These are phyloP conservation scores for Waltergamsia citrina DNA, from an alignment of 2,329 filamentous ascomycete genomes.

Conservation along the genomic window DNA sequence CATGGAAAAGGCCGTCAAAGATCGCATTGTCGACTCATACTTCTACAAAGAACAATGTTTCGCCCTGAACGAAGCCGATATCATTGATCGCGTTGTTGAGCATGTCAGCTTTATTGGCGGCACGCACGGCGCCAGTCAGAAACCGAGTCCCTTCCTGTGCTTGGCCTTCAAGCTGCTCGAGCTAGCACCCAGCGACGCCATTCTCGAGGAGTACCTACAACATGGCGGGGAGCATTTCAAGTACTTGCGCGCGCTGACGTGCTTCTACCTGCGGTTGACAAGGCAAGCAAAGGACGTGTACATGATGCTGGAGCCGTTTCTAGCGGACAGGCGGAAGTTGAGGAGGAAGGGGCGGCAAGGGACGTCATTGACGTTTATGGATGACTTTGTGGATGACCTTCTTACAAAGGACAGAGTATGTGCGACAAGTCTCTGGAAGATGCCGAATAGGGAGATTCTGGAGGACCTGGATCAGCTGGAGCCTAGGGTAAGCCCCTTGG, in stretches of 20 bases:
- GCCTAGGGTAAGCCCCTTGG: slow-evolving; percentile 73
- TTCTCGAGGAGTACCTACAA: slow-evolving; percentile 71
- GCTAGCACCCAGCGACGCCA: slow-evolving; percentile 68
- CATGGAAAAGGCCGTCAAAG: slow-evolving; percentile 89
- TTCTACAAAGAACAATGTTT: slow-evolving; percentile 99
- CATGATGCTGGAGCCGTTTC: slow-evolving; percentile 66
- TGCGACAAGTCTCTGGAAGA: slow-evolving; percentile 84
- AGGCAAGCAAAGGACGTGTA: slow-evolving; percentile 77
- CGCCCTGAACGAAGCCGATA: slow-evolving; percentile 72
- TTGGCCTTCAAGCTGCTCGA: slow-evolving; percentile 92
- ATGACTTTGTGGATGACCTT: slow-evolving; percentile 90
- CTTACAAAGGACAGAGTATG: slow-evolving; percentile 84
- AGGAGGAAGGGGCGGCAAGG: slow-evolving; percentile 65
- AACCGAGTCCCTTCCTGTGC: slow-evolving; percentile 87
- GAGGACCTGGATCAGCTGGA: slow-evolving; percentile 88
- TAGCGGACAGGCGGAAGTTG: slow-evolving; percentile 78
- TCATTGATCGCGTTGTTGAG: slow-evolving; percentile 84
- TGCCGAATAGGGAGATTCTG: slow-evolving; percentile 70
- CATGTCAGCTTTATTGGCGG: slow-evolving; percentile 77
- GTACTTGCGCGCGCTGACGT: slow-evolving; percentile 81
- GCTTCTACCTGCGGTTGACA: slow-evolving; percentile 89
- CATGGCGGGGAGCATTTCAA: slow-evolving; percentile 70
- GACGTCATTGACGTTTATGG: slow-evolving; percentile 70
- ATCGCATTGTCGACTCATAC: slow-evolving; percentile 90
- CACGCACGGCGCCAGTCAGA: slow-evolving; percentile 75